phyloP scores from a whole-genome alignment of 495 filamentous ascomycete species.

The Neurospora sp. region DNA sequence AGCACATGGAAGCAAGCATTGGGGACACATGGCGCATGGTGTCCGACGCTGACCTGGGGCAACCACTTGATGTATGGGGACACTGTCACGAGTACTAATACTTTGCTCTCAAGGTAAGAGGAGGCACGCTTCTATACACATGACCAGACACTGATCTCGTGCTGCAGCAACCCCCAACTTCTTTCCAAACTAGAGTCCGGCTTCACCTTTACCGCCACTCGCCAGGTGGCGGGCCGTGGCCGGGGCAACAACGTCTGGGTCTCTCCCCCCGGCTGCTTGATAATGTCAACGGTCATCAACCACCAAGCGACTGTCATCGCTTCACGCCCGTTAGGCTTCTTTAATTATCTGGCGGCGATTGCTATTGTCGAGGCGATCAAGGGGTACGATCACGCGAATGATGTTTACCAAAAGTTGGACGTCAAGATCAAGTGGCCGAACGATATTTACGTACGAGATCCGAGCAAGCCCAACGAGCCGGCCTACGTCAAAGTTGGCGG shows the following conservation, averaged over 20 bases:
- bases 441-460: conserved; percentile 82
- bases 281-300: conserved; percentile 78
- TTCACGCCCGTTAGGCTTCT: conserved; percentile 78
- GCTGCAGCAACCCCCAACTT: conserved; percentile 59
- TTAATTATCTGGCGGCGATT: conserved; percentile 86
- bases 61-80: conserved; percentile 76
- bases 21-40: conserved; percentile 19
- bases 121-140: neutral
- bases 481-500: conserved; percentile 88
- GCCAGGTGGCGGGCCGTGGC: conserved; percentile 83
- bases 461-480: conserved; percentile 42
- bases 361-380: conserved; percentile 84
- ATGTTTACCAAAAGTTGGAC: conserved; percentile 54
- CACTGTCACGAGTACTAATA: conserved; percentile 89
- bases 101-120: conserved; percentile 78
- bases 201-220: conserved; percentile 83
- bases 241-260: conserved; percentile 93
- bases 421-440: conserved; percentile 97
- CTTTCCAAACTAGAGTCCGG: conserved; percentile 69
- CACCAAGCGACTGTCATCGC: conserved; percentile 62
- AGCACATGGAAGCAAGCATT: neutral
- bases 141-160: neutral
- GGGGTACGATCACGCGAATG: conserved; percentile 48
- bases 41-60: conserved; percentile 56
- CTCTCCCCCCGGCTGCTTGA: conserved; percentile 73